Evolutionary conservation across 2,329 filamentous ascomycete species (phyloP).

Genomic region (Apiospora kogelbergensis): DNA sequence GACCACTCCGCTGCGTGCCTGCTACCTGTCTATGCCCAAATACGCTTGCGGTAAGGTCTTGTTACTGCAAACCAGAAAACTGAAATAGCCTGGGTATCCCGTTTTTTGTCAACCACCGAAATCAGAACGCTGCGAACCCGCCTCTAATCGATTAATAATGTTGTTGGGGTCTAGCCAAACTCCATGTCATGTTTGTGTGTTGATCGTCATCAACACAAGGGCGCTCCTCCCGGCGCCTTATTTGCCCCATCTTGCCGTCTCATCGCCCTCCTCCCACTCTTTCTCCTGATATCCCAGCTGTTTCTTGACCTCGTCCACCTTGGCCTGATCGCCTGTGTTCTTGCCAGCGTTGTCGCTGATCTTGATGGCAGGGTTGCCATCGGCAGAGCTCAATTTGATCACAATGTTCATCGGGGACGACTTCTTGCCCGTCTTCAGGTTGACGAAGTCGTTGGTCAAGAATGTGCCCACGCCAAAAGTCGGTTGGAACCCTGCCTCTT

Average conservation of each 20-base stretch:
- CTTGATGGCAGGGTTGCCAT: constrained; percentile 82
- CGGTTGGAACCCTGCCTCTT: constrained; percentile 77
- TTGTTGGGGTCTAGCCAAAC: neutral
- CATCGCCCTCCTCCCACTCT: constrained; percentile 80
- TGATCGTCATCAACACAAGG: neutral
- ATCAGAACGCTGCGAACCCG: constrained; percentile 2
- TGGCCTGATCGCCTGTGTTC: constrained; percentile 84
- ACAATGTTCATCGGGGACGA: constrained; percentile 95
- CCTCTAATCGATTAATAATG: neutral
- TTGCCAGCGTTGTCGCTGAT: constrained; percentile 90
- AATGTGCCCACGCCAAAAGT: constrained; percentile 95
- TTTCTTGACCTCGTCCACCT: constrained; percentile 80
- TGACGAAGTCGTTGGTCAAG: constrained; percentile 90
- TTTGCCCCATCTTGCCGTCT: constrained; percentile 75
- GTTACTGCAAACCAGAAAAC: neutral
- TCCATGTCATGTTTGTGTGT: neutral
- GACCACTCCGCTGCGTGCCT: neutral
- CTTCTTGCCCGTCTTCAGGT: constrained; percentile 71
- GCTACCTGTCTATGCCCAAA: neutral
- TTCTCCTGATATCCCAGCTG: constrained; percentile 84
- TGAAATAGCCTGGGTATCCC: constrained; percentile 2
- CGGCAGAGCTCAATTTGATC: constrained; percentile 89
- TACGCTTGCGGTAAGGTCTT: neutral
- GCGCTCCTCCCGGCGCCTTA: neutral
- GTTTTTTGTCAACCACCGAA: constrained; percentile 5